phyloP scores from a whole-genome alignment of 352 stramenopile species.

The Phytopythium vexans region DNA sequence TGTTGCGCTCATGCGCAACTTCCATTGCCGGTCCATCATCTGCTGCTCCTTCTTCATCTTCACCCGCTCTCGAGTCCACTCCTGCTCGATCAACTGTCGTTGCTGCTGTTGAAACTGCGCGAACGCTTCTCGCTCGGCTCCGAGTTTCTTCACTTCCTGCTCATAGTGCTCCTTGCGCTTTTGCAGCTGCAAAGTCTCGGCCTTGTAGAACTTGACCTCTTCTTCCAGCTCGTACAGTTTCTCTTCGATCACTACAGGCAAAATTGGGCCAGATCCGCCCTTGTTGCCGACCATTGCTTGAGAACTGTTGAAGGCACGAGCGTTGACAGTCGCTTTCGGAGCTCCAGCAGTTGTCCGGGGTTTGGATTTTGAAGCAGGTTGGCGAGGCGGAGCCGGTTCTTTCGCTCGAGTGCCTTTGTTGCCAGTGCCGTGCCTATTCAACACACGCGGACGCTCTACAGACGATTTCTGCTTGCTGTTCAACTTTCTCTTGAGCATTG shows the following conservation, averaged over 20 bases:
- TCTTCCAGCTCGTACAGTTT: conserved; percentile 78
- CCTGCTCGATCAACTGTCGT: conserved; percentile 47
- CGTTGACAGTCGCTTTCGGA: neutral
- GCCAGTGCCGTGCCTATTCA: too few species aligned
- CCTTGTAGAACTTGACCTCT: conserved; percentile 86
- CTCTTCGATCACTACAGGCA: conserved; percentile 77
- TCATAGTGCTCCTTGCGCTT: conserved; percentile 68
- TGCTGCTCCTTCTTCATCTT: conserved; percentile 79
- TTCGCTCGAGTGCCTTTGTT: neutral
- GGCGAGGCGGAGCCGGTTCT: conserved; percentile 4
- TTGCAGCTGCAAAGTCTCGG: conserved; percentile 75
- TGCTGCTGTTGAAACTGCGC: conserved; percentile 50
- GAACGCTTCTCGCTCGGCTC: conserved; percentile 48
- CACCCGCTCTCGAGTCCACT: conserved; percentile 59
- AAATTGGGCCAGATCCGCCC: conserved; percentile 10
- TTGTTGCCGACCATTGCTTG: too few species aligned
- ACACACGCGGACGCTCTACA: neutral
- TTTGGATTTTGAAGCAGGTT: conserved; percentile 7
- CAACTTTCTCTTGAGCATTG: conserved; percentile 22
- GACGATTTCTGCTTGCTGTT: conserved; percentile 15
- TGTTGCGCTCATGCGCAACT: conserved; percentile 56
- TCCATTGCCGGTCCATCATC: conserved; percentile 68
- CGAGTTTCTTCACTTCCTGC: conserved; percentile 56
- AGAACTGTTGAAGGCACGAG: too few species aligned
- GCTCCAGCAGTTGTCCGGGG: conserved; percentile 5